Conservation (phyloP, 1,139 yeast species). For the Eremothecium coryli region DNA sequence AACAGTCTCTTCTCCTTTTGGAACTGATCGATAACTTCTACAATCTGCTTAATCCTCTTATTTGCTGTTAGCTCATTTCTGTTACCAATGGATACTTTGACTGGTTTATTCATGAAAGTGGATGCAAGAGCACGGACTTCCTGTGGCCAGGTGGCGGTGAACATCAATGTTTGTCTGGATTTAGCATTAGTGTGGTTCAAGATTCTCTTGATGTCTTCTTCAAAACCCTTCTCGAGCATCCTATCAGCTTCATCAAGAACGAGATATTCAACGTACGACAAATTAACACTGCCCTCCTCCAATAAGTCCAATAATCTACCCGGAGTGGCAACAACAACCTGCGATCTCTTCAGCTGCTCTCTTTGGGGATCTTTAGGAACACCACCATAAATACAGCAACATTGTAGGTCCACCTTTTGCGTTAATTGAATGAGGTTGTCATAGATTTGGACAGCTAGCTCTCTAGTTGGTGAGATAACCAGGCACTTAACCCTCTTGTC, state of each 20-base stretch:
- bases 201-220: constrained; percentile 84
- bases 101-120: constrained; percentile 75
- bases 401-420: constrained; percentile 49
- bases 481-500: constrained; percentile 57
- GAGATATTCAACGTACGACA: constrained; percentile 61
- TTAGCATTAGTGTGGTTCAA: constrained; percentile 81
- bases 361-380: constrained; percentile 93
- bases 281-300: constrained; percentile 76
- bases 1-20: constrained; percentile 72
- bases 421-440: constrained; percentile 72
- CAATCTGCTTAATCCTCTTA: constrained; percentile 84
- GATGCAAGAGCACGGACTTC: constrained; percentile 90
- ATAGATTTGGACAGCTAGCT: constrained; percentile 85
- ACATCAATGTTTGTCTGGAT: constrained; percentile 92
- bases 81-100: constrained; percentile 86
- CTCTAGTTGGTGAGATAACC: constrained; percentile 94
- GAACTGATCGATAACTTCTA: constrained; percentile 82
- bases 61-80: constrained; percentile 91
- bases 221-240: constrained; percentile 96
- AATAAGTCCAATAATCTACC: constrained; percentile 89
- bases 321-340: constrained; percentile 91
- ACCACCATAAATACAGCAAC: constrained; percentile 94
- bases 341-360: constrained; percentile 49
- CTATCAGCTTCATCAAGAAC: constrained; percentile 97
- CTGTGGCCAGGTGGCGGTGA: constrained; percentile 97